These are phyloP conservation scores for Fraxinus xanthoxyloides DNA, from an alignment of 305 asterid genomes.

Conservation along the genomic window DNA sequence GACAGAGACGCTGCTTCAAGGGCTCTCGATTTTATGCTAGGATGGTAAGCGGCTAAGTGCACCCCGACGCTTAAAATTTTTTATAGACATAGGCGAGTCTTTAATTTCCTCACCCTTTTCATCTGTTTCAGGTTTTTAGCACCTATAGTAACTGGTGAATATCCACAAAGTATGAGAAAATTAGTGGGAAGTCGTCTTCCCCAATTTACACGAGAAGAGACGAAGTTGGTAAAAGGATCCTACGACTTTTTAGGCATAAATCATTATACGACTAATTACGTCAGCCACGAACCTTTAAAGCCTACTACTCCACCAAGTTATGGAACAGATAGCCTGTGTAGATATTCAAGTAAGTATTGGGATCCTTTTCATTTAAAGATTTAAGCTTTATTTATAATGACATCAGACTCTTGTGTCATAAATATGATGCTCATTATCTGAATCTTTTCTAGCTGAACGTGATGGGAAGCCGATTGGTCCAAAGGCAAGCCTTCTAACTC, in stretches of 20 bases:
- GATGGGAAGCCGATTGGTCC: conserved; percentile 44
- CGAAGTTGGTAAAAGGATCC: conserved; percentile 38
- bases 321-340: conserved; percentile 27
- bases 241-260: conserved; percentile 47
- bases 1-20: conserved; percentile 31
- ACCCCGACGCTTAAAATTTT: neutral
- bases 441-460: conserved; percentile 26
- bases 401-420: neutral
- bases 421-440: neutral
- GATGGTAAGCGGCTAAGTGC: conserved; percentile 27
- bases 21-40: conserved; percentile 38
- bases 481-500: conserved; percentile 23
- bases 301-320: conserved; percentile 28
- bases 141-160: conserved; percentile 38
- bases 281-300: conserved; percentile 25
- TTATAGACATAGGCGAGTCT: neutral
- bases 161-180: conserved; percentile 37
- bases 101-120: neutral
- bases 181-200: conserved; percentile 31
- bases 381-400: no score
- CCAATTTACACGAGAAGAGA: conserved; percentile 34
- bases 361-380: neutral
- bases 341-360: conserved; percentile 22
- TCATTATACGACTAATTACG: conserved; percentile 51
- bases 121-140: conserved; percentile 41